phyloP scores from a whole-genome alignment of 2,329 filamentous ascomycete species.

The Pleoardoris graminearum region DNA sequence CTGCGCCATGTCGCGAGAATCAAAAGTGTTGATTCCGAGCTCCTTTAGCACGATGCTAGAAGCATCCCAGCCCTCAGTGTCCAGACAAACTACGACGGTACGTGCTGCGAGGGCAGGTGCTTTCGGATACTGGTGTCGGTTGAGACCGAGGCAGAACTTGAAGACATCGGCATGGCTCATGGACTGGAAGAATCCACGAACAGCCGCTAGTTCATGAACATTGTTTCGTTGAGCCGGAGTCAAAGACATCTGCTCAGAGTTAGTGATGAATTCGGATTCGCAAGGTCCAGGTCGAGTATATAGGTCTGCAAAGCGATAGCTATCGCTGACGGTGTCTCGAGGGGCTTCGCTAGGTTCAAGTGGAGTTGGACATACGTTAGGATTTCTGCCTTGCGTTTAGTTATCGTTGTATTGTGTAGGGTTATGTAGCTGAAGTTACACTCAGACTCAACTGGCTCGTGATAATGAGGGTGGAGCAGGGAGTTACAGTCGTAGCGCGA shows the following conservation, averaged over 20 bases:
- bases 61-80: constrained; percentile 27
- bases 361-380: no score
- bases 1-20: constrained; percentile 7
- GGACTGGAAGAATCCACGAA: neutral
- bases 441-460: no score
- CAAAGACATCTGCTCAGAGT: neutral
- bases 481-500: no score
- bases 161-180: neutral
- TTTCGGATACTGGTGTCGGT: neutral
- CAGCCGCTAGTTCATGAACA: neutral
- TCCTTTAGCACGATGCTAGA: constrained; percentile 29
- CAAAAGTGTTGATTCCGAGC: constrained; percentile 23
- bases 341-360: no score
- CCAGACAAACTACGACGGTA: constrained; percentile 23
- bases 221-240: neutral
- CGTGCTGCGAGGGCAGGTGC: constrained; percentile 16
- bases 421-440: no score
- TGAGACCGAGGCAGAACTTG: neutral
- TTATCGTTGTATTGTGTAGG: no score
- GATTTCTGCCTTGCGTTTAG: no score
- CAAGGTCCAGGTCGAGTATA: no score
- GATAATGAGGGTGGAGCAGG: no score
- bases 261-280: no score
- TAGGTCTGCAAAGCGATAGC: no score
- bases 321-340: no score